Conservation (phyloP, 805 yeast species). For the Priceomyces fermenticarens region DNA sequence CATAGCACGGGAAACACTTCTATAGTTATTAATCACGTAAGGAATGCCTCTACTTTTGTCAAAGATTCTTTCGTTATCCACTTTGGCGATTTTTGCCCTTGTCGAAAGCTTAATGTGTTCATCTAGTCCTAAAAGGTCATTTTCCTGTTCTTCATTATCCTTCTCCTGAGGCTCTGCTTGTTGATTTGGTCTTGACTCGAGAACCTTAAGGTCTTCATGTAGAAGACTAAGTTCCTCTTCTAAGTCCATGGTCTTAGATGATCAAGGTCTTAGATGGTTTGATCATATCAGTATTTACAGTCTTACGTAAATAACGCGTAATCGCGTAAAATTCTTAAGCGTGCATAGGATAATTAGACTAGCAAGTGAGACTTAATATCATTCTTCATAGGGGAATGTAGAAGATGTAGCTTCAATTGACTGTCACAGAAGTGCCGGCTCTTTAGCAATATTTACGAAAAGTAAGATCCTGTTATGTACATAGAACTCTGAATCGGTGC, state of each 20-base stretch:
- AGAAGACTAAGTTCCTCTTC: slow-evolving; percentile 9
- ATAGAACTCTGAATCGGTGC: too few relatives aligned
- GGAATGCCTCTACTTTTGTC: slow-evolving; percentile 31
- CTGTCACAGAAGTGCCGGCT: too few relatives aligned
- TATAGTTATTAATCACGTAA: slow-evolving; percentile 29
- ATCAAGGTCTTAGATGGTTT: too few relatives aligned
- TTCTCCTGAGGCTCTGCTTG: neutral
- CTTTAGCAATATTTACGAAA: too few relatives aligned
- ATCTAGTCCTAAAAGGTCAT: slow-evolving; percentile 33
- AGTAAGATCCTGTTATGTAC: too few relatives aligned
- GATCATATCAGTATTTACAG: too few relatives aligned
- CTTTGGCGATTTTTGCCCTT: slow-evolving; percentile 30
- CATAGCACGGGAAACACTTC: slow-evolving; percentile 22
- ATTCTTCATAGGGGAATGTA: too few relatives aligned
- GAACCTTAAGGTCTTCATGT: slow-evolving; percentile 3
- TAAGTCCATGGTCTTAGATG: slow-evolving; percentile 11
- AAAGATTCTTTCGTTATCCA: slow-evolving; percentile 38
- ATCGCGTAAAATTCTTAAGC: too few relatives aligned
- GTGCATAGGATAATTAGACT: too few relatives aligned
- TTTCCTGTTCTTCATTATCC: slow-evolving; percentile 7
- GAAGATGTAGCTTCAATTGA: too few relatives aligned
- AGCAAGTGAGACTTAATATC: too few relatives aligned
- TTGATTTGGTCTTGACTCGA: neutral
- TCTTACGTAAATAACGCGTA: too few relatives aligned
- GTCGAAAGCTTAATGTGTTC: slow-evolving; percentile 31